Conservation (phyloP, 345 rosid genomes). For the Eucalyptus regnans region DNA sequence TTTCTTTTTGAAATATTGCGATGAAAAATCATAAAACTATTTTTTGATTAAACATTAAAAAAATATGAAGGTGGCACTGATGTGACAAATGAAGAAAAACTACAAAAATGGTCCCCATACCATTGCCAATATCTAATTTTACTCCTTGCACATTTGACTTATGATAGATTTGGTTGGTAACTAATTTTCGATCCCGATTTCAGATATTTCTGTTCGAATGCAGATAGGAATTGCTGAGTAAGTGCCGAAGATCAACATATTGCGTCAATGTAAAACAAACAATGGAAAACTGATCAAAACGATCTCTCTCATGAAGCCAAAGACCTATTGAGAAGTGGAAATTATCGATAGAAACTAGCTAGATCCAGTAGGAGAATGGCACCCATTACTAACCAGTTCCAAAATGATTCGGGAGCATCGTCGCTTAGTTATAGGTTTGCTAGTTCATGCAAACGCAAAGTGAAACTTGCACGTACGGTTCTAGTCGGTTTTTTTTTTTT, state of each 20-base stretch:
- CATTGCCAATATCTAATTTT: not conserved
- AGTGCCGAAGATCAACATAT: not conserved
- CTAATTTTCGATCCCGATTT: not conserved
- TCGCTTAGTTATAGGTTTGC: not conserved
- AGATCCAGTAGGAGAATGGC: not conserved
- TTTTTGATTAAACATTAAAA: not conserved
- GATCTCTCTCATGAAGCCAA: not conserved
- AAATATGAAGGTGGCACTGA: not conserved
- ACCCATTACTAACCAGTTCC: not conserved
- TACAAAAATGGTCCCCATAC: not conserved
- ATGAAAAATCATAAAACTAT: too few relatives aligned
- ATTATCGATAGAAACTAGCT: not conserved
- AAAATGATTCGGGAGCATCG: not conserved
- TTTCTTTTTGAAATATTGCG: not conserved
- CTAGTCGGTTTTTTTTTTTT: not conserved
- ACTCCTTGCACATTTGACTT: not conserved
- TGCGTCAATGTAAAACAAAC: not conserved
- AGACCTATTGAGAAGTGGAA: not conserved
- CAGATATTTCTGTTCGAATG: not conserved
- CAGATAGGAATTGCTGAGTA: not conserved
- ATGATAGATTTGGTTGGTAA: not conserved
- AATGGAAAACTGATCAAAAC: not conserved
- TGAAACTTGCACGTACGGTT: not conserved
- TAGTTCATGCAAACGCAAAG: not conserved
- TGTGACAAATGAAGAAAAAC: not conserved